phyloP scores from a whole-genome alignment of 179 eudicot species.

The Beta corolliflora region DNA sequence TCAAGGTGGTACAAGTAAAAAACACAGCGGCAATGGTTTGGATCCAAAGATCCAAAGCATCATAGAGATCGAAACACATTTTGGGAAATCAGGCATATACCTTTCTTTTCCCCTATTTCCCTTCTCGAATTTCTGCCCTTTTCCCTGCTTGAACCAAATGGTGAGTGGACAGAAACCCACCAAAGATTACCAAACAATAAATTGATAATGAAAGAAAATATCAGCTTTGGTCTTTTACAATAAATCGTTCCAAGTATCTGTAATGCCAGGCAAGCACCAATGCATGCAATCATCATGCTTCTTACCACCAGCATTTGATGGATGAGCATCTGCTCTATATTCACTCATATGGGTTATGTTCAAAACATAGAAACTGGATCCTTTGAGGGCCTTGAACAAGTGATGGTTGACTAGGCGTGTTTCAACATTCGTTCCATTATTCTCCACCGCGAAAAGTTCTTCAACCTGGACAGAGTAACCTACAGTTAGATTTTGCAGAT shows the following conservation, averaged over 20 bases:
- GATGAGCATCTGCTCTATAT: slow-evolving; percentile 94
- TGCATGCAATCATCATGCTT: slow-evolving; percentile 98
- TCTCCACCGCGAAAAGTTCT: slow-evolving; percentile 56
- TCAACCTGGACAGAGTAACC: slow-evolving; percentile 20
- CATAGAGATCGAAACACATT: too few relatives aligned
- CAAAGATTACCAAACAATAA: neutral
- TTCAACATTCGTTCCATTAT: slow-evolving; percentile 86
- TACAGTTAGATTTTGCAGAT: too few relatives aligned
- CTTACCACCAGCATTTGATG: slow-evolving; percentile 86
- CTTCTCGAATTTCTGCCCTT: too few relatives aligned
- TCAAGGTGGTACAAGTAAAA: too few relatives aligned
- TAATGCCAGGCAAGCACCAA: slow-evolving; percentile 93
- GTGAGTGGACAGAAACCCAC: neutral
- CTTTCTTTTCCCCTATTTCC: too few relatives aligned
- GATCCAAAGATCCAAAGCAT: too few relatives aligned
- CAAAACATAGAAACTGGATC: slow-evolving; percentile 63
- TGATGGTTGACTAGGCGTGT: slow-evolving; percentile 70
- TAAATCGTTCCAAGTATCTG: slow-evolving; percentile 94
- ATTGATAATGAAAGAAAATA: neutral
- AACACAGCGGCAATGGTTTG: too few relatives aligned
- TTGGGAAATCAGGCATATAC: too few relatives aligned
- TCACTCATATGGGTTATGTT: slow-evolving; percentile 83
- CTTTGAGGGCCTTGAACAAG: slow-evolving; percentile 56
- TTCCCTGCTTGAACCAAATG: too few relatives aligned
- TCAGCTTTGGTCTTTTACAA: slow-evolving; percentile 37